Evolutionary conservation across 2,329 filamentous ascomycete genomes (phyloP).

Genomic region (Penicillium sp.): DNA sequence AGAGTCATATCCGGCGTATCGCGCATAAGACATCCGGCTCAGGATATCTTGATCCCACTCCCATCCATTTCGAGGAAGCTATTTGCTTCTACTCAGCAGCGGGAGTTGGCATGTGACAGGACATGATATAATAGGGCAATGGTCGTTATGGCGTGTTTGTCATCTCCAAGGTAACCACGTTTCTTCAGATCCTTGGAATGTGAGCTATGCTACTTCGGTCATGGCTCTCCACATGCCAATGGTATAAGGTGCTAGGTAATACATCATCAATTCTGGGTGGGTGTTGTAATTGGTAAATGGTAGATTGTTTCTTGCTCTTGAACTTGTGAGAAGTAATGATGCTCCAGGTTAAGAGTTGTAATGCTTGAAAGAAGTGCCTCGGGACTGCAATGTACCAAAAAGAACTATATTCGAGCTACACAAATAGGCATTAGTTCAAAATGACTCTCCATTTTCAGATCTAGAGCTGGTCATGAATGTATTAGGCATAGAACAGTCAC

Average conservation of each 20-base stretch:
- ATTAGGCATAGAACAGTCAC: too few species aligned
- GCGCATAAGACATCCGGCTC: background rate
- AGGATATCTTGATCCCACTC: background rate
- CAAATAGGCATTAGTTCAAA: too few species aligned
- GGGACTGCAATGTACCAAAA: background rate
- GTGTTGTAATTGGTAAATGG: background rate
- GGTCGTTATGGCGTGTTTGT: background rate
- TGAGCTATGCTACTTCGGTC: background rate
- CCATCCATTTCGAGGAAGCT: background rate
- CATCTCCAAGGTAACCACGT: slow-evolving; percentile 8
- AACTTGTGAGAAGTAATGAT: too few species aligned
- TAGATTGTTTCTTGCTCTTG: background rate
- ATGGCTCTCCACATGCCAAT: background rate
- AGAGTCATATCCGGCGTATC: background rate
- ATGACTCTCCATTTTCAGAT: too few species aligned
- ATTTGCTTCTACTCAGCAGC: background rate
- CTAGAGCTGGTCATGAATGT: too few species aligned
- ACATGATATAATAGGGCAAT: background rate
- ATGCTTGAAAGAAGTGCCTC: background rate
- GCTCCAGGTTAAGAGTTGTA: too few species aligned
- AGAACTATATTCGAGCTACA: too few species aligned
- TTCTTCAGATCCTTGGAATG: slow-evolving; percentile 2
- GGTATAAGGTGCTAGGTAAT: background rate
- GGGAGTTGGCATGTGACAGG: background rate
- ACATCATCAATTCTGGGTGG: background rate